Conservation (phyloP, 768 basidiomycete species). For the Termitomyces bulborhizus region DNA sequence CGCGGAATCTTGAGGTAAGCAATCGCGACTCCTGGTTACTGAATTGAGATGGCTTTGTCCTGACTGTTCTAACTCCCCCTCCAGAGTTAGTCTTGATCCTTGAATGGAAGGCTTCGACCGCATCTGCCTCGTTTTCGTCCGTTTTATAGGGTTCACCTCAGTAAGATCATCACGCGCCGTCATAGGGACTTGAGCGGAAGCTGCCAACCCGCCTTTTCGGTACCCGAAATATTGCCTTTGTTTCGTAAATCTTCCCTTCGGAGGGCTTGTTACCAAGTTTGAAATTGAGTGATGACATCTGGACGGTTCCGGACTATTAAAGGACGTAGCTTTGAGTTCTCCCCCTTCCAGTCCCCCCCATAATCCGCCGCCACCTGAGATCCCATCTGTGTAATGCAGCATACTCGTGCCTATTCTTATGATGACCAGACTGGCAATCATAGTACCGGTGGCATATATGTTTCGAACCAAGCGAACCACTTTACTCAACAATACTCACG, state of each 20-base stretch:
- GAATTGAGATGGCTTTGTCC: conserved; percentile 11
- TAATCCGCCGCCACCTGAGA: conserved; percentile 21
- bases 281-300: conserved; percentile 28
- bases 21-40: conserved; percentile 19
- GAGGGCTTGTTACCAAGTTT: conserved; percentile 33
- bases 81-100: conserved; percentile 15
- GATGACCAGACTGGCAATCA: conserved; percentile 30
- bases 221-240: conserved; percentile 26
- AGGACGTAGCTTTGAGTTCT: conserved; percentile 24
- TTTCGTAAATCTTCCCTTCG: conserved; percentile 34
- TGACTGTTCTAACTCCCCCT: conserved; percentile 11
- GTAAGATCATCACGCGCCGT: conserved; percentile 24
- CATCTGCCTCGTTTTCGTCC: conserved; percentile 14
- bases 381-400: conserved; percentile 28
- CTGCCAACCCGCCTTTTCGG: conserved; percentile 34
- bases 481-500: conserved; percentile 19
- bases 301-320: conserved; percentile 40
- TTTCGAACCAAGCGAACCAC: conserved; percentile 21
- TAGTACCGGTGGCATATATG: conserved; percentile 17
- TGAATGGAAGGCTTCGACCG: conserved; percentile 15
- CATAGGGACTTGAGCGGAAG: conserved; percentile 30
- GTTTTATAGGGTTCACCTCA: conserved; percentile 29
- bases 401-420: conserved; percentile 36
- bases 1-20: conserved; percentile 32
- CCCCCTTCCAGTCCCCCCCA: conserved; percentile 17